Percentiles rank a stretch among this genome's conserved stretches.
These are phyloP conservation scores for Phytophthora macrochlamydospora DNA, from an alignment of 352 stramenopile genomes.

Conservation along the genomic window DNA sequence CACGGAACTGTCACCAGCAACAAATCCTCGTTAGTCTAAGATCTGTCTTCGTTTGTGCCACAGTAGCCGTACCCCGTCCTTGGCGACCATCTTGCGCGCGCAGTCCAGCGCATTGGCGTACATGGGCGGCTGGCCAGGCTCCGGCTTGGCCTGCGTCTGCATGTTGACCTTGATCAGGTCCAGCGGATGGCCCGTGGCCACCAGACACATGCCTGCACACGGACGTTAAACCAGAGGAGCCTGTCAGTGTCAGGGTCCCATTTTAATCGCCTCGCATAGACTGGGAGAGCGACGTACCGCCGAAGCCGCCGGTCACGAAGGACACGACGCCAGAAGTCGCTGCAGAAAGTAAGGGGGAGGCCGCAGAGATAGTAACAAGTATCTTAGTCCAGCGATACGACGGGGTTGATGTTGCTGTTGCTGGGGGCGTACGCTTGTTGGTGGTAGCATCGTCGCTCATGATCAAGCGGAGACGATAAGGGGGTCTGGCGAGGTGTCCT, in stretches of 20 bases:
- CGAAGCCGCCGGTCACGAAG: slow-evolving; percentile 94
- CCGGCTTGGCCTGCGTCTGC: slow-evolving; percentile 86
- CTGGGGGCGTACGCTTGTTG: slow-evolving; percentile 36
- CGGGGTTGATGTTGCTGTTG: background rate
- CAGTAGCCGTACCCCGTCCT: slow-evolving; percentile 84
- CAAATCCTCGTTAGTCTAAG: slow-evolving; percentile 21
- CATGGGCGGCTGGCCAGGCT: slow-evolving; percentile 64
- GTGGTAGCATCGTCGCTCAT: slow-evolving; percentile 50
- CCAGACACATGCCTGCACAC: slow-evolving; percentile 83
- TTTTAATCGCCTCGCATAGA: slow-evolving; percentile 1
- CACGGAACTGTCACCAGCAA: slow-evolving; percentile 53
- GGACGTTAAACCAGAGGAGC: background rate
- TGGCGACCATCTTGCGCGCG: slow-evolving; percentile 91
- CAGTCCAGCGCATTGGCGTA: slow-evolving; percentile 91
- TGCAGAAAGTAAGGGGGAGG: slow-evolving; percentile 21
- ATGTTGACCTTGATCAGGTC: slow-evolving; percentile 97
- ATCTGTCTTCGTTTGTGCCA: background rate
- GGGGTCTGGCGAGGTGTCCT: background rate
- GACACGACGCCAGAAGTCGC: slow-evolving; percentile 89
- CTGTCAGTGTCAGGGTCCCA: slow-evolving; percentile 6
- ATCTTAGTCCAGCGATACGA: background rate
- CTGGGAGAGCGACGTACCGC: slow-evolving; percentile 53
- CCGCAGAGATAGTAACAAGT: background rate
- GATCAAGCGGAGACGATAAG: slow-evolving; percentile 3
- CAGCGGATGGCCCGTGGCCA: slow-evolving; percentile 94